phyloP scores from a whole-genome alignment of 2,329 filamentous ascomycete genomes.

The Phaeosphaeriaceae sp. region DNA sequence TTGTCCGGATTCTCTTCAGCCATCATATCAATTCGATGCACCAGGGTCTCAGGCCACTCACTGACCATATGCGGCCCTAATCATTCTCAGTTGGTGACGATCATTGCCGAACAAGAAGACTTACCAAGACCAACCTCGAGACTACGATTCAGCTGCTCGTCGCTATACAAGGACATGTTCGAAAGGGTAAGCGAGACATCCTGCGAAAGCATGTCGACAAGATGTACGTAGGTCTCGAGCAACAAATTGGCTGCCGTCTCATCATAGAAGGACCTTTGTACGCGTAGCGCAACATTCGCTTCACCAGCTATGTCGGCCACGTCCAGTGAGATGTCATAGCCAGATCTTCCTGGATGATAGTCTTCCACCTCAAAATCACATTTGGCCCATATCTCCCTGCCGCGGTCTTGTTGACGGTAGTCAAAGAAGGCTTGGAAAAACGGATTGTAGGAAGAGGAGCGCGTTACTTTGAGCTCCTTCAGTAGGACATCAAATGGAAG shows the following conservation, averaged over 20 bases:
- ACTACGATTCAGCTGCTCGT: background rate
- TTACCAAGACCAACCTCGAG: background rate
- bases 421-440: constrained; percentile 50
- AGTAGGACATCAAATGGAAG: constrained; percentile 48
- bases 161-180: background rate
- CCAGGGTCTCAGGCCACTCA: constrained; percentile 47
- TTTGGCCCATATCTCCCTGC: constrained; percentile 21
- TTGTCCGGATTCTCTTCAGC: background rate
- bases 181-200: background rate
- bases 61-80: constrained; percentile 22
- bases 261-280: background rate
- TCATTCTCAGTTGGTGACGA: background rate
- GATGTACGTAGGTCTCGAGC: background rate
- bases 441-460: constrained; percentile 36
- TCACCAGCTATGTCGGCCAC: constrained; percentile 9
- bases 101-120: background rate
- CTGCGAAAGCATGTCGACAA: background rate
- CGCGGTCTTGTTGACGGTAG: constrained; percentile 23
- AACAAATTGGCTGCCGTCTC: background rate
- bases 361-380: constrained; percentile 28
- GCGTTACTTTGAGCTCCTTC: constrained; percentile 28
- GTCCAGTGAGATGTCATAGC: constrained; percentile 22
- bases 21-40: constrained; percentile 50
- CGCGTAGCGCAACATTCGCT: background rate
- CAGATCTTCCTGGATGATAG: constrained; percentile 19